Percentiles rank a stretch among this genome's conserved stretches.
Evolutionary conservation across 2,329 filamentous ascomycete genomes (phyloP).

Genomic region (Xylaria sp.): DNA sequence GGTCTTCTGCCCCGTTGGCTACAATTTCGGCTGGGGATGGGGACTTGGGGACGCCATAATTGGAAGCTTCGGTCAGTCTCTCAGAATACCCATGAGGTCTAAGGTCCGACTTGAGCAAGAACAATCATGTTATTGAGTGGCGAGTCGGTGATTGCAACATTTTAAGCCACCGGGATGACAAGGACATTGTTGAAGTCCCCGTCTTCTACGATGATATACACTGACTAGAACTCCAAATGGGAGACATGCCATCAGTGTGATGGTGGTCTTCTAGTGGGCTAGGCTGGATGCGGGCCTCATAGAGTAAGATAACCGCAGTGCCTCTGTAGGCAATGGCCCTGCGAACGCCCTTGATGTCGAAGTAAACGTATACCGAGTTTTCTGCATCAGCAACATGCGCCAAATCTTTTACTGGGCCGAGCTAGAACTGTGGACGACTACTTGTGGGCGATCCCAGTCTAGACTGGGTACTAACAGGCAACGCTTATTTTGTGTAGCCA

Average conservation of each 20-base stretch:
- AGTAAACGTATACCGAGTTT: neutral
- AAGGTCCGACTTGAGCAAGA: neutral
- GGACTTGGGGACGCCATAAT: neutral
- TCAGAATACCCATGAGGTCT: conserved; percentile 1
- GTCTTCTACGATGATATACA: neutral
- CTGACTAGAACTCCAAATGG: neutral
- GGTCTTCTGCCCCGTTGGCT: neutral
- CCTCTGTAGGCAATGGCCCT: neutral
- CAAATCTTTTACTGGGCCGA: neutral
- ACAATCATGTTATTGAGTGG: neutral
- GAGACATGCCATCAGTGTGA: neutral
- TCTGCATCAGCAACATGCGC: neutral
- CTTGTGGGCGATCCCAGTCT: neutral
- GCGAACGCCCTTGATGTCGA: neutral
- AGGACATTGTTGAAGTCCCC: neutral
- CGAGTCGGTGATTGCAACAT: neutral
- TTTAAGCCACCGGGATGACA: neutral
- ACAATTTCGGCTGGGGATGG: neutral
- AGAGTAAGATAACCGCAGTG: neutral
- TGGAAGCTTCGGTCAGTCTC: neutral
- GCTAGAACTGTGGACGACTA: neutral
- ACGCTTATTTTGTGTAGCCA: neutral
- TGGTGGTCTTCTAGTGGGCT: neutral
- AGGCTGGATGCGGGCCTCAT: neutral
- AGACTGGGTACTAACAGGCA: neutral